Evolutionary conservation across 176 grass and related monocot genomes (phyloP), one percentile per base, ranked within the genome.

Genomic region (Oryza coarctata): DNA sequence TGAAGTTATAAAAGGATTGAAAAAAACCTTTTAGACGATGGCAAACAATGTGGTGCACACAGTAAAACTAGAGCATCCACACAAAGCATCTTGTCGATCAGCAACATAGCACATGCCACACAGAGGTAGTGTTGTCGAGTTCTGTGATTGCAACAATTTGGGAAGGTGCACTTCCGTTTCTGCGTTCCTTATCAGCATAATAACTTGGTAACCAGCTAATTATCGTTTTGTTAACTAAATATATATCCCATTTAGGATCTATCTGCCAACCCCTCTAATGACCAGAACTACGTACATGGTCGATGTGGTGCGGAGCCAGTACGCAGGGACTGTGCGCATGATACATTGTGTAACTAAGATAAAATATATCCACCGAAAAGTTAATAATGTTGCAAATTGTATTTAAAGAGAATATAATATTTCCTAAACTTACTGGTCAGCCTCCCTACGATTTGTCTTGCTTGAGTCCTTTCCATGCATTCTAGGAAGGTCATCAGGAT

Each of bases 351-450:
- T 13, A 30, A 63, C 73, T 29, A 66, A 65, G 12, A 62, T 35
- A 25, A 20, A 23, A 25, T 73, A 31, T 66, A 74, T 17, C 62
- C 36, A 79, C 6, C 33, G 11, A n/a, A 30, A 80, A 30, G 75
- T 70, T 39, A 36, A 65, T 33, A 63, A 49, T 29, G 15, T 17
- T 73, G 60, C 35, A 83, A 68, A 55, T 55, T 60, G 75, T 70
- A 66, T 84, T 80, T 20, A 38, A 70, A 69, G 23, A 75, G 63
- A 64, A 76, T 84, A 18, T 83, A 60, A 67, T 45, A 68, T 50
- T 86, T 83, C 39, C 29, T 77, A 70, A 90, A 91, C 89, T 89
- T 93, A 99, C 97, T 95, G 93, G 32, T 99, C 97, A 86, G 85
- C 34, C 23, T 99, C 97, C 82, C 93, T 87, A 58, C 93, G 91